Percentiles rank a stretch among this genome's conserved stretches.
Conservation (phyloP, 345 rosid species). For the Eucalyptus tenuipes region DNA sequence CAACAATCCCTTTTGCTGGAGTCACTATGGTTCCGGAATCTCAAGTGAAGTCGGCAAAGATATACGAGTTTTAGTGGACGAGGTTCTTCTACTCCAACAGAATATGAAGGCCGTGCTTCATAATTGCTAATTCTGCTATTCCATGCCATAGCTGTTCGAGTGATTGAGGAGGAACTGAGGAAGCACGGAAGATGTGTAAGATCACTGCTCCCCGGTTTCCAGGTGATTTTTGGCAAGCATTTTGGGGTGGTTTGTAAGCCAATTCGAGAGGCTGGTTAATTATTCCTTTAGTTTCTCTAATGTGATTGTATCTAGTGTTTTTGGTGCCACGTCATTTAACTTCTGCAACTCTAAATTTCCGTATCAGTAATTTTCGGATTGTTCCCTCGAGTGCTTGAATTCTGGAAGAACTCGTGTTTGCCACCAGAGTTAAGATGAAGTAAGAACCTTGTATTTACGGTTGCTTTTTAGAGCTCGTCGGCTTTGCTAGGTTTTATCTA, state of each 20-base stretch:
- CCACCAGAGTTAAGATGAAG: background rate
- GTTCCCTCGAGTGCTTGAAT: background rate
- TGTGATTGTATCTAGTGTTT: background rate
- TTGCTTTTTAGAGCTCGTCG: background rate
- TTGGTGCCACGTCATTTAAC: background rate
- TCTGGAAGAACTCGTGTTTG: background rate
- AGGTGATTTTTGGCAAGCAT: background rate
- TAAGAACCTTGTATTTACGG: background rate
- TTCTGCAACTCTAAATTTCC: background rate
- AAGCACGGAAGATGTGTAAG: background rate
- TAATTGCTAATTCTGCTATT: background rate
- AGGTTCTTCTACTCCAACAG: background rate
- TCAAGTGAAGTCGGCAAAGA: slow-evolving; percentile 14
- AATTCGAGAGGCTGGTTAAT: background rate
- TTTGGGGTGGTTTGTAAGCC: background rate
- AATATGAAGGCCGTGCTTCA: background rate
- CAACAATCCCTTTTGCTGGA: slow-evolving; percentile 10
- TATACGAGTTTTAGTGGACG: slow-evolving; percentile 15
- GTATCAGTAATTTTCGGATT: background rate
- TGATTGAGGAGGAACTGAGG: background rate
- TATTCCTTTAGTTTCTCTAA: background rate
- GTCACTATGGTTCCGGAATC: slow-evolving; percentile 3
- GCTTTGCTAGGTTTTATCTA: background rate
- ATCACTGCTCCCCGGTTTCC: background rate
- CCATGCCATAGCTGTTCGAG: background rate